These are phyloP conservation scores for Penicillium chermesinum DNA, from an alignment of 495 filamentous ascomycete species.

Conservation along the genomic window DNA sequence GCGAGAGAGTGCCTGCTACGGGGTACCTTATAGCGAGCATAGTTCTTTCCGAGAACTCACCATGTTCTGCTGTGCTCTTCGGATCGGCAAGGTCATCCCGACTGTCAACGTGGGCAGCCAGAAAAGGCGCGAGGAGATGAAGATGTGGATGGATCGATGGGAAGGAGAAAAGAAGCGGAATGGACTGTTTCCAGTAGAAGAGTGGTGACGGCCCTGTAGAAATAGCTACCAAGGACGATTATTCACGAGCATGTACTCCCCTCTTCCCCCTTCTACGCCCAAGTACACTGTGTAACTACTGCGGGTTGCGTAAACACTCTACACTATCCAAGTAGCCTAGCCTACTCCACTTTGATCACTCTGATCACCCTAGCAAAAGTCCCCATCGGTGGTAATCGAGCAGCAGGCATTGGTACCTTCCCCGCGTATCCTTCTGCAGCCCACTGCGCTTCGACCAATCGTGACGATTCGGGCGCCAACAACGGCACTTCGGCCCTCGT, in stretches of 20 bases:
- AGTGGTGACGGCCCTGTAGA: constrained; percentile 21
- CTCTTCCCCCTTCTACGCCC: too few relatives aligned
- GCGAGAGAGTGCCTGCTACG: constrained; percentile 71
- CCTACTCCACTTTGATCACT: too few relatives aligned
- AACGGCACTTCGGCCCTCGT: constrained; percentile 7
- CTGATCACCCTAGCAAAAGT: too few relatives aligned
- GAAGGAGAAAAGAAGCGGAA: constrained; percentile 74
- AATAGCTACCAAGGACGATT: neutral
- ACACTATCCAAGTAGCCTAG: too few relatives aligned
- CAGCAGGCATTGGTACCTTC: too few relatives aligned
- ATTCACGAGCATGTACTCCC: too few relatives aligned
- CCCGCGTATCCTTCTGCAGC: too few relatives aligned
- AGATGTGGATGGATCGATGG: constrained; percentile 86
- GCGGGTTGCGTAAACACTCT: too few relatives aligned
- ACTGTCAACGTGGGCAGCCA: constrained; percentile 85
- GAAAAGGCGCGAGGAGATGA: constrained; percentile 75
- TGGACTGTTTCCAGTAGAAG: constrained; percentile 53
- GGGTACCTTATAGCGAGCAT: constrained; percentile 93
- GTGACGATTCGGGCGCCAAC: constrained; percentile 1
- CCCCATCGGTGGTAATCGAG: too few relatives aligned
- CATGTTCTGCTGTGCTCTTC: constrained; percentile 82
- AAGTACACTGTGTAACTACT: too few relatives aligned
- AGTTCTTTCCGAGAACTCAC: constrained; percentile 90
- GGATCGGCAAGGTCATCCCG: constrained; percentile 84
- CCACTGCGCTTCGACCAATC: neutral